Evolutionary conservation across 2,329 filamentous ascomycete species (phyloP).

Genomic region (Epichloe hybrida): DNA sequence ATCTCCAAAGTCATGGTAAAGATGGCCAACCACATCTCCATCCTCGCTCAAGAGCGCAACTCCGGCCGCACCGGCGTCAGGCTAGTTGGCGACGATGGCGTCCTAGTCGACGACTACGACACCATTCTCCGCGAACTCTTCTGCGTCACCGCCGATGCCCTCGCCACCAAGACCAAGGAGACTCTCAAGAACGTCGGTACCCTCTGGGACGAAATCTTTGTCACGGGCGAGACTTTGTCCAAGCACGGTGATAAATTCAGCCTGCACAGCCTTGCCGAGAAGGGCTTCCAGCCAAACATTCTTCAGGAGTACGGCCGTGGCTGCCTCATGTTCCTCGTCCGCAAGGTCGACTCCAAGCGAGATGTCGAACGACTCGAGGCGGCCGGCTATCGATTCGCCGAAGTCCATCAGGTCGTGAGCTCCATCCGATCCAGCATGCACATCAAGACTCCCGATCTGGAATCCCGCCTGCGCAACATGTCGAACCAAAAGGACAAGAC

Average conservation of each 20-base stretch:
- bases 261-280: slow-evolving; percentile 26
- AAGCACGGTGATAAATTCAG: slow-evolving; percentile 9
- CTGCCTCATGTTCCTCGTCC: slow-evolving; percentile 69
- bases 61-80: slow-evolving; percentile 22
- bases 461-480: slow-evolving; percentile 49
- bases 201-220: slow-evolving; percentile 63
- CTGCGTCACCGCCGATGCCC: slow-evolving; percentile 60
- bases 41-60: slow-evolving; percentile 31
- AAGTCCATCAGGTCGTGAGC: slow-evolving; percentile 51
- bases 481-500: slow-evolving; percentile 38
- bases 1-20: slow-evolving; percentile 53
- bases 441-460: slow-evolving; percentile 50
- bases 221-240: slow-evolving; percentile 36
- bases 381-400: slow-evolving; percentile 66
- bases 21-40: slow-evolving; percentile 59
- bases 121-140: slow-evolving; percentile 71
- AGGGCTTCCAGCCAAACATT: slow-evolving; percentile 17
- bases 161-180: slow-evolving; percentile 54
- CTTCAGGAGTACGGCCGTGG: slow-evolving; percentile 46
- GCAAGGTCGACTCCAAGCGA: slow-evolving; percentile 39
- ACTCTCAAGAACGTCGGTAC: slow-evolving; percentile 51
- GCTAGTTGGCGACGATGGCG: slow-evolving; percentile 38
- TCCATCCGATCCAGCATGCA: slow-evolving; percentile 63
- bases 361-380: slow-evolving; percentile 54
- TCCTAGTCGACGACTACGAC: slow-evolving; percentile 56